These are phyloP conservation scores for Ilex asprella DNA, from an alignment of 257 asterid genomes.

Conservation along the genomic window DNA sequence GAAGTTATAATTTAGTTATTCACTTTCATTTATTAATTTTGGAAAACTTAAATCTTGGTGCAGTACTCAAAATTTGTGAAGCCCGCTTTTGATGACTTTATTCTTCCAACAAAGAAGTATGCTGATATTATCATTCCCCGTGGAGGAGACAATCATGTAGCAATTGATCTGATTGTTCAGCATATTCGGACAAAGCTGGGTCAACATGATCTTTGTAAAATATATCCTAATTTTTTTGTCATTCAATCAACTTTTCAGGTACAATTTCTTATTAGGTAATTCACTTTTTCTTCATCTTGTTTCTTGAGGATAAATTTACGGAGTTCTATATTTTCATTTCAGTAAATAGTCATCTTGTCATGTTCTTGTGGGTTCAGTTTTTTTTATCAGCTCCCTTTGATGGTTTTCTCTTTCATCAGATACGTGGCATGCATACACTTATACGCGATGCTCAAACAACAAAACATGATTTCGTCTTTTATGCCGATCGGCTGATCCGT, in stretches of 20 bases:
- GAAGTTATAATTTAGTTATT: background rate
- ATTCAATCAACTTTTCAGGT: constrained; percentile 99
- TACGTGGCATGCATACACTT: constrained; percentile 99
- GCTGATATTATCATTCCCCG: constrained; percentile 99
- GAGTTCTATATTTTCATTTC: constrained; percentile 1
- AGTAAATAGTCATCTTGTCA: background rate
- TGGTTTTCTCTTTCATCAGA: constrained; percentile 44
- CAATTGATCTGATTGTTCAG: constrained; percentile 96
- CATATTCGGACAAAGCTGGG: constrained; percentile 98
- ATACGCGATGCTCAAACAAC: constrained; percentile 94
- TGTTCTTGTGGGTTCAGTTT: background rate
- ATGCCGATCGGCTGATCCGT: constrained; percentile 88
- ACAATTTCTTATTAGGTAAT: constrained; percentile 11
- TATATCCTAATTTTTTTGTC: constrained; percentile 85
- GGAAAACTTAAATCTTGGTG: constrained; percentile 23
- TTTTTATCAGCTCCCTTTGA: background rate
- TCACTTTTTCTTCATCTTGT: background rate
- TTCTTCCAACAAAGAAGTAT: constrained; percentile 93
- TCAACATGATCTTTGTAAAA: constrained; percentile 98
- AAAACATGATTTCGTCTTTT: constrained; percentile 87
- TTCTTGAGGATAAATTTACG: background rate
- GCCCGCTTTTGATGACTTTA: constrained; percentile 99
- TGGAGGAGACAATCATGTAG: constrained; percentile 99
- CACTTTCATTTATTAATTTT: constrained; percentile 1
- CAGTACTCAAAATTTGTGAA: constrained; percentile 98